These are phyloP conservation scores for Zalaria sp. DNA, from an alignment of 2,329 filamentous ascomycete species.

Conservation along the genomic window DNA sequence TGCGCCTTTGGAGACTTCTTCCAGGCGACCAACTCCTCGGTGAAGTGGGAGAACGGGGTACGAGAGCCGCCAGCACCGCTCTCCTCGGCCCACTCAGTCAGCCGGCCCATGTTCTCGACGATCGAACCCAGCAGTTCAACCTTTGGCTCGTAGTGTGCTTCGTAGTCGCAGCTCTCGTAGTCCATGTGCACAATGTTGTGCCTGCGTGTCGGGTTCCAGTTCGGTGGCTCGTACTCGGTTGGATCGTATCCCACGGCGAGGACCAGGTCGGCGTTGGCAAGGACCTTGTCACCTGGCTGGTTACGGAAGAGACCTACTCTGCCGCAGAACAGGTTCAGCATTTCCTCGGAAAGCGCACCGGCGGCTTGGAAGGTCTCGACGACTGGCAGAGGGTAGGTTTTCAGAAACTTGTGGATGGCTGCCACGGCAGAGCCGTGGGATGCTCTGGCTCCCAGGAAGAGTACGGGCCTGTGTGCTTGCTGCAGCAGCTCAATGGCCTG, in stretches of 20 bases:
- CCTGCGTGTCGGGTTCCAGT: slow-evolving; percentile 28
- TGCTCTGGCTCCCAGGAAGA: slow-evolving; percentile 32
- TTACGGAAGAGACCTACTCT: slow-evolving; percentile 35
- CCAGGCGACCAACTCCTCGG: slow-evolving; percentile 24
- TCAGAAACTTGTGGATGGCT: slow-evolving; percentile 27
- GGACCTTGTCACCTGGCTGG: slow-evolving; percentile 32
- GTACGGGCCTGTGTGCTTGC: slow-evolving; percentile 25
- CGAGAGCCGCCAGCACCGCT: slow-evolving; percentile 20
- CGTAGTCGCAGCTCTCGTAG: slow-evolving; percentile 26
- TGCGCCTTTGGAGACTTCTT: not conserved
- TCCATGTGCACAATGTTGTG: slow-evolving; percentile 31
- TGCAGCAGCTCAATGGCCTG: slow-evolving; percentile 15
- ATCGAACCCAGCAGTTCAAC: slow-evolving; percentile 30
- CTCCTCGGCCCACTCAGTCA: slow-evolving; percentile 18
- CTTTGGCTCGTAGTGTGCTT: slow-evolving; percentile 25
- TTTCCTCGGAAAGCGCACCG: slow-evolving; percentile 29
- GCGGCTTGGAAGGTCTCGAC: slow-evolving; percentile 39
- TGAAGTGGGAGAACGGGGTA: slow-evolving; percentile 22
- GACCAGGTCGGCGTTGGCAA: slow-evolving; percentile 29
- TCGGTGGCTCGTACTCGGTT: slow-evolving; percentile 31
- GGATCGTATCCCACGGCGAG: slow-evolving; percentile 34
- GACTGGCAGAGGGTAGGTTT: slow-evolving; percentile 28
- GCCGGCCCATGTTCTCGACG: slow-evolving; percentile 24
- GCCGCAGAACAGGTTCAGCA: slow-evolving; percentile 32
- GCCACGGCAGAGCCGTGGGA: slow-evolving; percentile 25